Conservation (phyloP, 768 basidiomycete genomes). For the Psilocybe subaeruginosa region DNA sequence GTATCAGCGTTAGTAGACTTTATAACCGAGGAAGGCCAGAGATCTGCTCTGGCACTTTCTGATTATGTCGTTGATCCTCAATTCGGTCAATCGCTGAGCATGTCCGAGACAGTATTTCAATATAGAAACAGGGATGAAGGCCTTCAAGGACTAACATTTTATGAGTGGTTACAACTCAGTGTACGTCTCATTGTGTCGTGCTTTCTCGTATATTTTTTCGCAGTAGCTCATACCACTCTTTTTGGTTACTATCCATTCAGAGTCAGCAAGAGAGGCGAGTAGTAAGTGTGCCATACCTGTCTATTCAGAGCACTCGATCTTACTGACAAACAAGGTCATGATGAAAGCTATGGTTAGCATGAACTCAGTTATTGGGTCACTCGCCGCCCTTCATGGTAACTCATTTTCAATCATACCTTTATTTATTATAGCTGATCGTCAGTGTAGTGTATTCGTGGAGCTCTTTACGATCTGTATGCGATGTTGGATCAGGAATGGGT, state of each 20-base stretch:
- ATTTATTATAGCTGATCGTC: not conserved
- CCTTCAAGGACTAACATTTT: not conserved
- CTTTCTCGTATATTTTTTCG: no score
- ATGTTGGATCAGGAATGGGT: constrained; percentile 17
- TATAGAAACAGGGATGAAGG: not conserved
- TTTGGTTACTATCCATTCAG: no score
- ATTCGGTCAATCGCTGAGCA: not conserved
- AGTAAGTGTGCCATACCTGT: no score
- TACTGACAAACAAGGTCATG: not conserved
- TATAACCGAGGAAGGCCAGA: constrained; percentile 10
- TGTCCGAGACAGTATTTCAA: not conserved
- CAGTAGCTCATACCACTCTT: no score
- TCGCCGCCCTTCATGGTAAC: constrained; percentile 5
- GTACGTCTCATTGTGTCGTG: no score
- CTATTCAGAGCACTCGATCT: no score
- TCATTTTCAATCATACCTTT: constrained; percentile 1
- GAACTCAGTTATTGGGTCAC: constrained; percentile 1
- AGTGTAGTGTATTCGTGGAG: constrained; percentile 13
- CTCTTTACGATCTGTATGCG: constrained; percentile 10
- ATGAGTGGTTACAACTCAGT: no score
- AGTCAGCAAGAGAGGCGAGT: no score
- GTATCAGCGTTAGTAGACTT: constrained; percentile 25
- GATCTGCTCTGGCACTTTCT: constrained; percentile 1
- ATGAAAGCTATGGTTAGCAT: not conserved
- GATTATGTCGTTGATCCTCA: constrained; percentile 2